These are phyloP conservation scores for Paraleonurus japonicus DNA, from an alignment of 257 asterid genomes.

Conservation along the genomic window DNA sequence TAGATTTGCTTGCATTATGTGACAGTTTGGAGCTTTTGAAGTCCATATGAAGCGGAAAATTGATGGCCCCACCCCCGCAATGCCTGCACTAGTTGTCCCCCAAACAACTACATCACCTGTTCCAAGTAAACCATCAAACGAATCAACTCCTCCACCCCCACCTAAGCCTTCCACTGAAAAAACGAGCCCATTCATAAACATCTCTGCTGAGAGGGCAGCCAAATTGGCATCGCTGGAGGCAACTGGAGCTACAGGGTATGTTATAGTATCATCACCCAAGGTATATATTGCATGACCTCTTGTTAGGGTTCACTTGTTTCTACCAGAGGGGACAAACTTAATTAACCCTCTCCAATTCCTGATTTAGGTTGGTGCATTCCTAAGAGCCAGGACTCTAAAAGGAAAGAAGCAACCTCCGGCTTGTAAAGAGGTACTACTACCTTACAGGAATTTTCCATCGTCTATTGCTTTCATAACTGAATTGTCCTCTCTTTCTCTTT, in stretches of 20 bases:
- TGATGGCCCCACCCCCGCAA: conserved; percentile 41
- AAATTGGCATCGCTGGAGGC: conserved; percentile 73
- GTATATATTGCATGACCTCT: conserved; percentile 41
- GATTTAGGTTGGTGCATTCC: conserved; percentile 71
- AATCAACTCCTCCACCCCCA: conserved; percentile 46
- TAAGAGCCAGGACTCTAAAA: conserved; percentile 60
- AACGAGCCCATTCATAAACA: conserved; percentile 57
- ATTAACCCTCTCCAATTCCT: conserved; percentile 21
- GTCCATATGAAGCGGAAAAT: conserved; percentile 66
- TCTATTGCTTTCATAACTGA: background rate
- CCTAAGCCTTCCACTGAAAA: conserved; percentile 63
- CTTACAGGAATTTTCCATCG: background rate
- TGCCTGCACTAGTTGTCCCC: conserved; percentile 43
- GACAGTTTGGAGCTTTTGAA: conserved; percentile 74
- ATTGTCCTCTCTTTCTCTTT: background rate
- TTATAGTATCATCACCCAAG: conserved; percentile 59
- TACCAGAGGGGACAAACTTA: conserved; percentile 1
- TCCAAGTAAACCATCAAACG: conserved; percentile 50
- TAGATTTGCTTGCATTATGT: conserved; percentile 21
- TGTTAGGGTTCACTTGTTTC: background rate
- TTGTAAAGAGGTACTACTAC: conserved; percentile 72
- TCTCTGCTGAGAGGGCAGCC: conserved; percentile 51
- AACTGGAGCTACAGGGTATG: conserved; percentile 61
- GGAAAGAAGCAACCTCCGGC: conserved; percentile 66
- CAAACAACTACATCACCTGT: conserved; percentile 46